phyloP scores from a whole-genome alignment of 2,329 filamentous ascomycete genomes.

The Coniella vitis region DNA sequence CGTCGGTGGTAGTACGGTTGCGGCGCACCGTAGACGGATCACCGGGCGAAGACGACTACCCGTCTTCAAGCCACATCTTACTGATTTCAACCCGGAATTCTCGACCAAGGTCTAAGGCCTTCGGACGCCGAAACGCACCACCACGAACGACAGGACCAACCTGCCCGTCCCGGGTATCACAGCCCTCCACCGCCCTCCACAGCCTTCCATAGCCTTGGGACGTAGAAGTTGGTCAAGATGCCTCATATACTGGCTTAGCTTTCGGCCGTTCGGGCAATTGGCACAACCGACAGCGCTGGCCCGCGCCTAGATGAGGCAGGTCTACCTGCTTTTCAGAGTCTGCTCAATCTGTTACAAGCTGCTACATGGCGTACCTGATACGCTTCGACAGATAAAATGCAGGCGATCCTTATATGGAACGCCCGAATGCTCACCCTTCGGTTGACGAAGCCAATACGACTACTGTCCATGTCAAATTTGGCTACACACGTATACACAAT shows the following conservation, averaged over 20 bases:
- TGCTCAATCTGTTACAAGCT: not conserved
- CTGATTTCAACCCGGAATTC: not conserved
- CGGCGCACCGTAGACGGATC: conserved; percentile 11
- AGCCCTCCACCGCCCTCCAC: not conserved
- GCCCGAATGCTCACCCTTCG: not conserved
- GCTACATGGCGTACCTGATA: no score
- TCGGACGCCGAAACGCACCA: conserved; percentile 9
- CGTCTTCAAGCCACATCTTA: conserved; percentile 3
- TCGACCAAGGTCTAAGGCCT: not conserved
- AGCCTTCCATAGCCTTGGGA: not conserved
- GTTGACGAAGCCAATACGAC: not conserved
- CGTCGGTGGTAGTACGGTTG: conserved; percentile 1
- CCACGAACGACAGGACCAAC: not conserved
- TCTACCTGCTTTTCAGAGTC: not conserved
- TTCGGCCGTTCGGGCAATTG: conserved; percentile 6
- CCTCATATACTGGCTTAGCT: not conserved
- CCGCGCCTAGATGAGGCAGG: not conserved
- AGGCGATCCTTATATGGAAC: not conserved
- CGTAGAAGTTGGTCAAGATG: not conserved
- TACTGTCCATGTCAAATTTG: not conserved
- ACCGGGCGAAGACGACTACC: conserved; percentile 4
- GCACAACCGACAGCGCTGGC: not conserved
- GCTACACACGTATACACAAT: not conserved
- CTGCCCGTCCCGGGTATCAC: not conserved
- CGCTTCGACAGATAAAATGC: not conserved